Evolutionary conservation across 805 yeast genomes (phyloP), one percentile per base, ranked within the genome.

Genomic region (Tetrapisispora pingtungensis): DNA sequence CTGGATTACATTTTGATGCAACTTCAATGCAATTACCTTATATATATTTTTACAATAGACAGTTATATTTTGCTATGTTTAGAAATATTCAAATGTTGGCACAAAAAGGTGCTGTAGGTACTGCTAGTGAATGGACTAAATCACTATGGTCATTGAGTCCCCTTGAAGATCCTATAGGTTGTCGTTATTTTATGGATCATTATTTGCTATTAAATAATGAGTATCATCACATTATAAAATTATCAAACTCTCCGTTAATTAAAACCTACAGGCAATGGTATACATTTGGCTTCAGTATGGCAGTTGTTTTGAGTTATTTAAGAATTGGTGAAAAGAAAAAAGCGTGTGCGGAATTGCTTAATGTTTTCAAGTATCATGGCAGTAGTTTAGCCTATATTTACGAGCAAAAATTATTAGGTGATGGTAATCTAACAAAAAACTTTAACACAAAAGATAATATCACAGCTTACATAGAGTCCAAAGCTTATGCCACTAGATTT

Each of bases 81-180:
- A 73, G 89, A 51, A 80, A 83, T 55, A 77, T 87, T 45, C 71
- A 74, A 12, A 77, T 77, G 1, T 65, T 88, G 34, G 83, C 87
- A 1, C 87, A 83, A 53, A 75, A 85, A 55, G 84, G 94, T 4
- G 84, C 90, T 1, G 78, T 75, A 55, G 73, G 66, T 46, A 87
- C 96, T 0, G 95, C 95, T 0, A 72, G 84, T 36, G 76, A 78
- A 35, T 87, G 81, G 67, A 75, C 84, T 53, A 86, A 84, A 58
- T 68, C 81, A 6, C 66, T 87, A 40, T 67, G 84, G 49, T 75
- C 88, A 2, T 65, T 88, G 27, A 70, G 77, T 31, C 95, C 95
- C 1, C 72, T 78, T 2, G 84, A 81, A 45, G 96, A 88, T 66
- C 95, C 95, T 1, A 67, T 81, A 42, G 95, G 95, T 19, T 87